phyloP scores from a whole-genome alignment of 805 yeast genomes.

The Kluyveromyces siamensis region DNA sequence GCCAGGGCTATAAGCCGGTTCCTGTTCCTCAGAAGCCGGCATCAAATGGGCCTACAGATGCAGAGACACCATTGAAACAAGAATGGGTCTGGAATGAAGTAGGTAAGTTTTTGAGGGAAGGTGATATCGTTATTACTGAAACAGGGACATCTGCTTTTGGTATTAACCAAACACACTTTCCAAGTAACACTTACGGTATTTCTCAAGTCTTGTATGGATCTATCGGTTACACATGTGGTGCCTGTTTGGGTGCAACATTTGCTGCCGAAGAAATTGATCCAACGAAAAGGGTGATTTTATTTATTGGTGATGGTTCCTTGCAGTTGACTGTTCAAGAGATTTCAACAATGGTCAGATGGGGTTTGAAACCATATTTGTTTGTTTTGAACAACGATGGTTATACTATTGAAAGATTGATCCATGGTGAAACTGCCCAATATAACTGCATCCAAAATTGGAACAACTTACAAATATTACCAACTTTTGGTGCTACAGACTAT shows the following conservation, averaged over 20 bases:
- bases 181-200: conserved; percentile 51
- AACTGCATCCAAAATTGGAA: conserved; percentile 65
- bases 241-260: conserved; percentile 58
- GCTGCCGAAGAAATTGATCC: conserved; percentile 59
- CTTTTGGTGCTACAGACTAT: conserved; percentile 42
- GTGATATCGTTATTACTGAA: conserved; percentile 61
- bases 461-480: conserved; percentile 46
- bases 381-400: conserved; percentile 66
- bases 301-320: conserved; percentile 70
- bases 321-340: conserved; percentile 70
- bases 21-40: conserved; percentile 47
- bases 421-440: conserved; percentile 56
- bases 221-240: conserved; percentile 63
- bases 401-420: conserved; percentile 67
- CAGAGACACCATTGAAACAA: conserved; percentile 44
- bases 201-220: conserved; percentile 75
- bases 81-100: conserved; percentile 63
- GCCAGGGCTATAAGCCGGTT: conserved; percentile 38
- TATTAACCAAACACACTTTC: conserved; percentile 57
- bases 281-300: conserved; percentile 51
- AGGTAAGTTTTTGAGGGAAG: conserved; percentile 53
- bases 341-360: conserved; percentile 60
- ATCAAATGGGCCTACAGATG: conserved; percentile 37
- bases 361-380: conserved; percentile 57
- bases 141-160: conserved; percentile 75